A percentile compares a stretch with the other conserved stretches of the same genome.
These are phyloP conservation scores for Fraxinus xanthoxyloides DNA, from an alignment of 305 asterid genomes.

Conservation along the genomic window DNA sequence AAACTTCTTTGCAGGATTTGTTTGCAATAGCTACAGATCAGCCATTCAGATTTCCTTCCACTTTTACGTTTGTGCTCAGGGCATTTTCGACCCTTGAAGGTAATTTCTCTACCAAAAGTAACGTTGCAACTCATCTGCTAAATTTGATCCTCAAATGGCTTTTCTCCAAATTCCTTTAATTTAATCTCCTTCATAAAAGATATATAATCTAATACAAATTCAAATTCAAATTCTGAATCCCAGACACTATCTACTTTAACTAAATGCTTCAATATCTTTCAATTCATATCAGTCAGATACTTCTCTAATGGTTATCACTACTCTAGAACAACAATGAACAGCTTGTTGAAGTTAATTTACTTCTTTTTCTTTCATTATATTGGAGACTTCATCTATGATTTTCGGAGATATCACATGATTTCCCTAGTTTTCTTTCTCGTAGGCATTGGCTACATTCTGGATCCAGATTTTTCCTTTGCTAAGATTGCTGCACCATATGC, in stretches of 20 bases:
- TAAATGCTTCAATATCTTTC: background rate
- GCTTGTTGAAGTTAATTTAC: background rate
- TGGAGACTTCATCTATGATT: background rate
- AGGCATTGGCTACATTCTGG: conserved; percentile 85
- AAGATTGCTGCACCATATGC: conserved; percentile 97
- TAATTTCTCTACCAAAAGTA: conserved; percentile 6
- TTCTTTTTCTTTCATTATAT: background rate
- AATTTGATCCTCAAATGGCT: background rate
- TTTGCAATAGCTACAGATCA: conserved; percentile 97
- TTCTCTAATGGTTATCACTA: background rate
- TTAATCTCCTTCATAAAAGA: background rate
- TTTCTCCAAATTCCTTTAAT: background rate
- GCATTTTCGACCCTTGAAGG: conserved; percentile 99
- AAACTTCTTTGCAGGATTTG: conserved; percentile 67
- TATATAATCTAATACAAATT: background rate
- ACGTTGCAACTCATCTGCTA: background rate
- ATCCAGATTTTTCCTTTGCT: conserved; percentile 82
- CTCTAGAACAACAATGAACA: background rate
- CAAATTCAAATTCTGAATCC: background rate
- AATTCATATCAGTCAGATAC: background rate
- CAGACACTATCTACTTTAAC: background rate
- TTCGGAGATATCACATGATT: background rate
- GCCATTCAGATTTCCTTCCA: conserved; percentile 91
- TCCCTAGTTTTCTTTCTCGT: conserved; percentile 14
- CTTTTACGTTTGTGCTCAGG: conserved; percentile 82